Percentiles rank a stretch among this genome's conserved stretches.
phyloP scores from a whole-genome alignment of 2,329 filamentous ascomycete species.

The Macrophomina phaseolina region DNA sequence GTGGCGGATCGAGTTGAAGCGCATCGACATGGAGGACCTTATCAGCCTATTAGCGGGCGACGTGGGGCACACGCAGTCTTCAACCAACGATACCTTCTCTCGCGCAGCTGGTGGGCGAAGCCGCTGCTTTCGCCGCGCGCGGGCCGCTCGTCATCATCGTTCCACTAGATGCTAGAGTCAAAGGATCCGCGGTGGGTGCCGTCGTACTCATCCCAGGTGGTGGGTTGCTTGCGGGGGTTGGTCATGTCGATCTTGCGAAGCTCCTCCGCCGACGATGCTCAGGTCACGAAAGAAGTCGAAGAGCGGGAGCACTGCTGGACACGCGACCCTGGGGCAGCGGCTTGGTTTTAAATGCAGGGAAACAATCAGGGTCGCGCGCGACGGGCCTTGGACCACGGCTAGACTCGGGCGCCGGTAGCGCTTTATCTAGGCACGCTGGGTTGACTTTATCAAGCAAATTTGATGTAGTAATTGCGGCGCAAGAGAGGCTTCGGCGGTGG shows the following conservation, averaged over 20 bases:
- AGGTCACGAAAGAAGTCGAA: background rate
- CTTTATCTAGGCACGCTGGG: slow-evolving; percentile 15
- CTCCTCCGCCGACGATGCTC: background rate
- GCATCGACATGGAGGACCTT: slow-evolving; percentile 57
- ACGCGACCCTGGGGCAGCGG: slow-evolving; percentile 20
- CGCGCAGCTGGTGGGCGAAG: slow-evolving; percentile 39
- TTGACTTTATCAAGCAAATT: slow-evolving; percentile 5
- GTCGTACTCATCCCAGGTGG: slow-evolving; percentile 55
- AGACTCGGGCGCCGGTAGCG: slow-evolving; percentile 25
- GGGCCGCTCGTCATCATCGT: slow-evolving; percentile 38
- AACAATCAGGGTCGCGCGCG: slow-evolving; percentile 6
- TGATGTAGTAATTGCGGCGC: slow-evolving; percentile 20
- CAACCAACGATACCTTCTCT: slow-evolving; percentile 38
- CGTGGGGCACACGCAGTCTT: background rate
- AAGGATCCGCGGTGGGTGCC: slow-evolving; percentile 49
- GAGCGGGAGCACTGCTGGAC: background rate
- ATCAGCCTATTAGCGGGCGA: slow-evolving; percentile 1
- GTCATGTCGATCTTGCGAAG: slow-evolving; percentile 38
- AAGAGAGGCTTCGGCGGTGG: slow-evolving; percentile 1
- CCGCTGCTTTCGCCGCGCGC: slow-evolving; percentile 34
- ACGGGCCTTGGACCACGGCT: slow-evolving; percentile 22
- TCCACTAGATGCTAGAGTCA: slow-evolving; percentile 50
- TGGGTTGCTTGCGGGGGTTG: slow-evolving; percentile 48
- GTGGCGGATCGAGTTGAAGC: slow-evolving; percentile 62
- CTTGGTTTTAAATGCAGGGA: slow-evolving; percentile 10